Conservation (phyloP, 2,329 filamentous ascomycete species). For the Sporothrix globosa region DNA sequence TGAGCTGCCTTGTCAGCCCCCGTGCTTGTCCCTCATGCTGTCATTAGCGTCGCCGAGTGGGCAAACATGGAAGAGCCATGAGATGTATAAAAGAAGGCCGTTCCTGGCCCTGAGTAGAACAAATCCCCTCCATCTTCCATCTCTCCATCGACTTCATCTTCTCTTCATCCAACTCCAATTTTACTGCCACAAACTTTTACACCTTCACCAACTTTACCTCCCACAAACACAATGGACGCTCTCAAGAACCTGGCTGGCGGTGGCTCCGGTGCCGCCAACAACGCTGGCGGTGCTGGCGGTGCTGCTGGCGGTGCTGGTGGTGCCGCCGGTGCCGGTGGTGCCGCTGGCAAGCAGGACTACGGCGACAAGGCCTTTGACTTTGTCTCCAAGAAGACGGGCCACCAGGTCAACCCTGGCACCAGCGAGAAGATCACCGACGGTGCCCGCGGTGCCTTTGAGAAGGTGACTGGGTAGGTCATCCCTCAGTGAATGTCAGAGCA, state of each 20-base stretch:
- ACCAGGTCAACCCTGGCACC: slow-evolving; percentile 36
- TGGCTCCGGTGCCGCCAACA: neutral
- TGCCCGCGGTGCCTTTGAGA: slow-evolving; percentile 45
- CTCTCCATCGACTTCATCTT: neutral
- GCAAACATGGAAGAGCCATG: neutral
- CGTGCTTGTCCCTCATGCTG: too few species aligned
- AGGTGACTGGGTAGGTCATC: slow-evolving; percentile 45
- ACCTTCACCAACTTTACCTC: neutral
- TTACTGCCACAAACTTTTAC: neutral
- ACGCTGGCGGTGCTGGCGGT: neutral
- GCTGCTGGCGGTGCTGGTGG: slow-evolving; percentile 8
- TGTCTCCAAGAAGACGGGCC: slow-evolving; percentile 39
- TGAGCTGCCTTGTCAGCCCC: too few species aligned
- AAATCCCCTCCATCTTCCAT: neutral
- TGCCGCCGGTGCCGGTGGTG: neutral
- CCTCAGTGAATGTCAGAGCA: neutral
- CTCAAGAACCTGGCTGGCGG: slow-evolving; percentile 18
- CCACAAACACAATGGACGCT: slow-evolving; percentile 19
- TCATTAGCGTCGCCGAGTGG: too few species aligned
- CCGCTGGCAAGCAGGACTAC: slow-evolving; percentile 36
- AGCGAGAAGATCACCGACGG: slow-evolving; percentile 45
- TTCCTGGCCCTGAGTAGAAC: neutral
- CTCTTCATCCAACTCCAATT: neutral
- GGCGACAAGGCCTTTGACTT: slow-evolving; percentile 41
- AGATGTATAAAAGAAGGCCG: neutral